Evolutionary conservation across 202 grass and related monocot species (phyloP).

Genomic region (Panicum hallii): DNA sequence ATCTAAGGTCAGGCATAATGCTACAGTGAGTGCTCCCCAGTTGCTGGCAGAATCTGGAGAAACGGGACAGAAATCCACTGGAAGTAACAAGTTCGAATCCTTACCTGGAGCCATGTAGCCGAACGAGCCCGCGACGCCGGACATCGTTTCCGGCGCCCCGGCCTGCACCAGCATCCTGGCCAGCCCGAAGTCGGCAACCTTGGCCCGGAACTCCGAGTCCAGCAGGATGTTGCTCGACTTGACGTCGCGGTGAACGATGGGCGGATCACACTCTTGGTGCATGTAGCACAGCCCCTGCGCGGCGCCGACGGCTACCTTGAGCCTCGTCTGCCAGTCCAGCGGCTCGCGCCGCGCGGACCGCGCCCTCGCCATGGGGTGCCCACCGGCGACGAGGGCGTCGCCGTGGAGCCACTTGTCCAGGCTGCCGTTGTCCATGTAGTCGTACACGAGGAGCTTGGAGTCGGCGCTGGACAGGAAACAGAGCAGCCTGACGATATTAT

Average conservation of each 20-base stretch:
- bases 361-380: conserved; percentile 13
- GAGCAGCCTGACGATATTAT: conserved; percentile 78
- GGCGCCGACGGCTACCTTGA: conserved; percentile 69
- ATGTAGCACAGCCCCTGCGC: conserved; percentile 80
- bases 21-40: neutral
- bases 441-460: conserved; percentile 81
- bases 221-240: conserved; percentile 88
- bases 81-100: neutral
- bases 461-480: conserved; percentile 64
- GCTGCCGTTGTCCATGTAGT: conserved; percentile 84
- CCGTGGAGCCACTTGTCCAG: conserved; percentile 72
- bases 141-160: conserved; percentile 57
- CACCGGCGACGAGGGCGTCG: neutral
- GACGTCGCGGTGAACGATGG: conserved; percentile 83
- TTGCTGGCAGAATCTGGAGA: neutral
- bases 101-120: conserved; percentile 94
- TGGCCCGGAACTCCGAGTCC: conserved; percentile 72
- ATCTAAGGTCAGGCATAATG: neutral
- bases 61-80: neutral
- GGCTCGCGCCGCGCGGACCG: neutral
- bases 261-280: conserved; percentile 74
- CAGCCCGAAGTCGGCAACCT: conserved; percentile 79
- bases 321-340: conserved; percentile 71
- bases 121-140: conserved; percentile 73
- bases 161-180: conserved; percentile 68